A percentile compares a stretch with the other conserved stretches of the same genome.
phyloP scores from a whole-genome alignment of 179 eudicot species.

The Carnegiea gigantea region DNA sequence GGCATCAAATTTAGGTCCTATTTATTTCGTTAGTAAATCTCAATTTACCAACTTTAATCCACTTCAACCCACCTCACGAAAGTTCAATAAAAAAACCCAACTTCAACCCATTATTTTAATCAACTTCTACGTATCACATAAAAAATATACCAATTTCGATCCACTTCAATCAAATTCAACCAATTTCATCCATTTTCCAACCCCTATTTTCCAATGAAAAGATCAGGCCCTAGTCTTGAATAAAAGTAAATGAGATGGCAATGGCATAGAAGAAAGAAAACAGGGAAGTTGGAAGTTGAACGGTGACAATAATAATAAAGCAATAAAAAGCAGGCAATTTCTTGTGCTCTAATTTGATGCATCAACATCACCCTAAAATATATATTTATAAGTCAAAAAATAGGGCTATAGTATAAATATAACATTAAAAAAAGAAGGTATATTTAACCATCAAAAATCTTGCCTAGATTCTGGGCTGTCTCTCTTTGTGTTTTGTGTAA shows the following conservation, averaged over 20 bases:
- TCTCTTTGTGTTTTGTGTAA: neutral
- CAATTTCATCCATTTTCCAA: too few species aligned
- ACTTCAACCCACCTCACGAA: too few species aligned
- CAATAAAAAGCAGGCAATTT: slow-evolving; percentile 11
- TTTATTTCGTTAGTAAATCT: too few species aligned
- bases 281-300: slow-evolving; percentile 2
- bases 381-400: neutral
- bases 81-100: too few species aligned
- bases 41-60: too few species aligned
- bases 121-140: too few species aligned
- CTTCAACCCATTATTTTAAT: too few species aligned
- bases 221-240: neutral
- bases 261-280: neutral
- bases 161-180: too few species aligned
- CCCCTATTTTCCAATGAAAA: too few species aligned
- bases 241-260: neutral
- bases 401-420: neutral
- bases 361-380: slow-evolving; percentile 22
- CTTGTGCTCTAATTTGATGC: slow-evolving; percentile 10
- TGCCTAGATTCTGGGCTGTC: neutral
- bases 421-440: neutral
- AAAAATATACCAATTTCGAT: too few species aligned
- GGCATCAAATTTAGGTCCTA: too few species aligned
- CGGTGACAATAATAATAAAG: neutral
- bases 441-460: slow-evolving; percentile 18